Conservation (phyloP, 23 red algal species). For the Gracilaria gracilis region DNA sequence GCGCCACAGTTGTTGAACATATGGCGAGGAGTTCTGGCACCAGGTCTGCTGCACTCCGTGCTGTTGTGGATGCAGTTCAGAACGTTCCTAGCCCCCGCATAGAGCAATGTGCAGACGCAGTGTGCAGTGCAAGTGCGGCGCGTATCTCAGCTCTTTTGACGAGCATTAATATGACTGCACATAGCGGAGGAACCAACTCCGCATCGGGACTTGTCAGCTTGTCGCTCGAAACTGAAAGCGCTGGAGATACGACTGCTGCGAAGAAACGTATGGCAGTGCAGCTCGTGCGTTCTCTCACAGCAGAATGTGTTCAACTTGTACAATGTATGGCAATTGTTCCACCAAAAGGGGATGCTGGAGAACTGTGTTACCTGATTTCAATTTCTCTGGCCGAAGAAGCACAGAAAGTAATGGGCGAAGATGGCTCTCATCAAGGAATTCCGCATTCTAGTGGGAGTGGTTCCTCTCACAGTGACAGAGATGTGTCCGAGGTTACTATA, state of each 20-base stretch:
- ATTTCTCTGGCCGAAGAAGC: constrained; percentile 65
- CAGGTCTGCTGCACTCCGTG: constrained; percentile 56
- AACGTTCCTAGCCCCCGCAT: constrained; percentile 14
- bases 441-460: background rate
- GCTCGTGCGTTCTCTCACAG: constrained; percentile 14
- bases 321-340: constrained; percentile 45
- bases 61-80: constrained; percentile 43
- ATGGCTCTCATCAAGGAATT: background rate
- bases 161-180: constrained; percentile 12
- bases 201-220: constrained; percentile 25
- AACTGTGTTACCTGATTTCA: constrained; percentile 60
- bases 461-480: constrained; percentile 19
- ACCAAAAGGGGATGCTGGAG: constrained; percentile 49
- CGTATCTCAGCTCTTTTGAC: constrained; percentile 46
- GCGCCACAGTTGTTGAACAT: background rate
- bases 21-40: constrained; percentile 21
- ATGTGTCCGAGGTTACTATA: constrained; percentile 17
- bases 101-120: constrained; percentile 39
- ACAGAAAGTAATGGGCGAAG: constrained; percentile 56
- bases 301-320: constrained; percentile 48
- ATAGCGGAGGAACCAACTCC: background rate
- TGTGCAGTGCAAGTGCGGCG: constrained; percentile 50
- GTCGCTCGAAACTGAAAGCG: constrained; percentile 5
- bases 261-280: constrained; percentile 32
- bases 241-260: constrained; percentile 12